Evolutionary conservation across 2,329 filamentous ascomycete species (phyloP).

Genomic region (Penicillium sp.): DNA sequence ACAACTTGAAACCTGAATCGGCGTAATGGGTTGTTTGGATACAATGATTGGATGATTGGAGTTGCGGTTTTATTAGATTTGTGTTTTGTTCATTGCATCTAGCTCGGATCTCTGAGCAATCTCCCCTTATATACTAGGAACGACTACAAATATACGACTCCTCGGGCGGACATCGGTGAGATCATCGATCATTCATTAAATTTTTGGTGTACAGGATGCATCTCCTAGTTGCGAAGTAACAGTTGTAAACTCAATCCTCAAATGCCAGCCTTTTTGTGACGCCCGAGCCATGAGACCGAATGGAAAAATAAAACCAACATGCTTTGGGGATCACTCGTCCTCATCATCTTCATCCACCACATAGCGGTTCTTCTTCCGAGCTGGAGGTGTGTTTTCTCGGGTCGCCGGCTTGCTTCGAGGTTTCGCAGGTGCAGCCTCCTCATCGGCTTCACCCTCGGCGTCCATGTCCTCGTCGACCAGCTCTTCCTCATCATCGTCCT

Average conservation of each 20-base stretch:
- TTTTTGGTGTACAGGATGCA: slow-evolving; percentile 14
- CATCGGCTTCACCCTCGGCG: slow-evolving; percentile 45
- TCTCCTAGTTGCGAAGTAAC: not conserved
- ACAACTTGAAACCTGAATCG: slow-evolving; percentile 1
- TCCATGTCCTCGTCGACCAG: slow-evolving; percentile 47
- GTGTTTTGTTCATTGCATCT: not conserved
- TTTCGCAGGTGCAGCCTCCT: slow-evolving; percentile 30
- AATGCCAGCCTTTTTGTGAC: slow-evolving; percentile 20
- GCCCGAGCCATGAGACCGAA: slow-evolving; percentile 15
- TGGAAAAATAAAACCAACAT: slow-evolving; percentile 5
- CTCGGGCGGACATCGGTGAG: not conserved
- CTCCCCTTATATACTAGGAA: not conserved
- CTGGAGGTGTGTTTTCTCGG: slow-evolving; percentile 35
- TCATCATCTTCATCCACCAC: slow-evolving; percentile 50
- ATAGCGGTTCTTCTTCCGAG: slow-evolving; percentile 48
- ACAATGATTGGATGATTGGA: not conserved
- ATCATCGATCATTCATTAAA: slow-evolving; percentile 23
- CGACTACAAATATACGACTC: not conserved
- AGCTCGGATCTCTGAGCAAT: not conserved
- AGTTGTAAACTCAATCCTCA: slow-evolving; percentile 2
- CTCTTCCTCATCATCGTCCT: slow-evolving; percentile 44
- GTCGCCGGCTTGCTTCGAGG: slow-evolving; percentile 28
- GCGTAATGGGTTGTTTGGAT: not conserved
- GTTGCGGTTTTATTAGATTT: not conserved
- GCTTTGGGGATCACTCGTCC: slow-evolving; percentile 33